These are phyloP conservation scores for Aureobasidium musti DNA, from an alignment of 2,329 filamentous ascomycete genomes.

Conservation along the genomic window DNA sequence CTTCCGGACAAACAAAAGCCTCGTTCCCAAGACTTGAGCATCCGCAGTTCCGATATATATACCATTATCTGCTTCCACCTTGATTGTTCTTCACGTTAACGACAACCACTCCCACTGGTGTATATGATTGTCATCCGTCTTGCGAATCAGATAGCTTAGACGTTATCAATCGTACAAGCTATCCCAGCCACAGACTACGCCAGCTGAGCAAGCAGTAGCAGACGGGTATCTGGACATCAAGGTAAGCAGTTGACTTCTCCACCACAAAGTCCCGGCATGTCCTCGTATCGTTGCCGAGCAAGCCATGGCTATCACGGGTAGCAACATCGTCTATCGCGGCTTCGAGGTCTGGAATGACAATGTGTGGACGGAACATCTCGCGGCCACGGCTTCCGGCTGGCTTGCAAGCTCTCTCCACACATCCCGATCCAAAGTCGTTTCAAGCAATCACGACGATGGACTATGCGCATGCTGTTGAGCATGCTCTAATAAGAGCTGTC, in stretches of 20 bases:
- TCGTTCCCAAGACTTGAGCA: not conserved
- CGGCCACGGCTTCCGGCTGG: conserved; percentile 2
- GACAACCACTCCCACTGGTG: not conserved
- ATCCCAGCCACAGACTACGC: not conserved
- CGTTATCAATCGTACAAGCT: not conserved
- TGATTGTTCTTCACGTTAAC: not conserved
- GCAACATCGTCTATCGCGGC: not conserved
- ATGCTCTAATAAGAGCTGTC: not conserved
- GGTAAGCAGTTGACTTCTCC: conserved; percentile 11
- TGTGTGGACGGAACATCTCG: conserved; percentile 23
- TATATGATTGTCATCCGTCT: not conserved
- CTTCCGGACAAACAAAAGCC: not conserved
- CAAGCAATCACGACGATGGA: not conserved
- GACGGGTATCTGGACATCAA: not conserved
- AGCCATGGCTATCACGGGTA: conserved; percentile 4
- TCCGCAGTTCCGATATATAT: conserved; percentile 24
- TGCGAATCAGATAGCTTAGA: not conserved
- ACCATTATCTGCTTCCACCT: conserved; percentile 6
- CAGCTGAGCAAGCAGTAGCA: not conserved
- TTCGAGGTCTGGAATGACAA: not conserved
- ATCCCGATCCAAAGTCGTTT: conserved; percentile 9
- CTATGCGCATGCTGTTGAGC: not conserved
- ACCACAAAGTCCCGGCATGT: not conserved
- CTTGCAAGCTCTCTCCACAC: conserved; percentile 22
- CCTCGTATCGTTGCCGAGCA: conserved; percentile 5